Conservation (phyloP, 2,329 filamentous ascomycete species). For the Grosmannia serpens region DNA sequence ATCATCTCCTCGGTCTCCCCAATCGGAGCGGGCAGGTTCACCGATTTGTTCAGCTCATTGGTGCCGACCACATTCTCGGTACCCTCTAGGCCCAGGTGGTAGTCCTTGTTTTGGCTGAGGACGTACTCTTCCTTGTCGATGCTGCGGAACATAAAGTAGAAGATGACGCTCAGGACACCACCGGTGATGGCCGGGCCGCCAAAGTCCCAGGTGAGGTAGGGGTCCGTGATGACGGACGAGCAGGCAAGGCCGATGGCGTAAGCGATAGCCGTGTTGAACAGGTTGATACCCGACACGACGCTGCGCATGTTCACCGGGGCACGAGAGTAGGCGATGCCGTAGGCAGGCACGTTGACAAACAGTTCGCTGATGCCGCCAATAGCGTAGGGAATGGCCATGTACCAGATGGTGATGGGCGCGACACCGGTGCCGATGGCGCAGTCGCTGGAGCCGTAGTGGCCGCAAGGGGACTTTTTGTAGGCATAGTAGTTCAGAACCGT, state of each 20-base stretch:
- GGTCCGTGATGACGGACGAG: conserved; percentile 34
- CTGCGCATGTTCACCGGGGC: conserved; percentile 67
- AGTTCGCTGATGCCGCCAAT: conserved; percentile 39
- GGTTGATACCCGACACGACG: conserved; percentile 54
- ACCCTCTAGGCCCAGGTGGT: conserved; percentile 10
- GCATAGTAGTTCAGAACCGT: conserved; percentile 29
- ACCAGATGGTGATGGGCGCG: conserved; percentile 40
- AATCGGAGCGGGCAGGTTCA: conserved; percentile 16
- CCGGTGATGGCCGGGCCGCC: conserved; percentile 35
- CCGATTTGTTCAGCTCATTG: conserved; percentile 16
- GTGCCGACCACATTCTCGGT: conserved; percentile 10
- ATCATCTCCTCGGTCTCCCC: conserved; percentile 17
- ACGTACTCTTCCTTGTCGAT: conserved; percentile 34
- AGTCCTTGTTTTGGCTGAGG: conserved; percentile 25
- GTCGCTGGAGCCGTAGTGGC: conserved; percentile 26
- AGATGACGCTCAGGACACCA: conserved; percentile 28
- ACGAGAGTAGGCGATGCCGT: conserved; percentile 50
- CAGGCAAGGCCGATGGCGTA: conserved; percentile 54
- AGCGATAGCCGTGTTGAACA: conserved; percentile 59
- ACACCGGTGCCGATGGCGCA: conserved; percentile 23
- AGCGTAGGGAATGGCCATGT: conserved; percentile 42
- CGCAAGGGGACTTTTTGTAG: conserved; percentile 30
- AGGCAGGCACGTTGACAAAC: conserved; percentile 38
- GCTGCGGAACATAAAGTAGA: conserved; percentile 35
- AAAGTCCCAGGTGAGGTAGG: conserved; percentile 38